phyloP scores from a whole-genome alignment of 2,329 filamentous ascomycete species.

The Pseudogymnoascus sp. region DNA sequence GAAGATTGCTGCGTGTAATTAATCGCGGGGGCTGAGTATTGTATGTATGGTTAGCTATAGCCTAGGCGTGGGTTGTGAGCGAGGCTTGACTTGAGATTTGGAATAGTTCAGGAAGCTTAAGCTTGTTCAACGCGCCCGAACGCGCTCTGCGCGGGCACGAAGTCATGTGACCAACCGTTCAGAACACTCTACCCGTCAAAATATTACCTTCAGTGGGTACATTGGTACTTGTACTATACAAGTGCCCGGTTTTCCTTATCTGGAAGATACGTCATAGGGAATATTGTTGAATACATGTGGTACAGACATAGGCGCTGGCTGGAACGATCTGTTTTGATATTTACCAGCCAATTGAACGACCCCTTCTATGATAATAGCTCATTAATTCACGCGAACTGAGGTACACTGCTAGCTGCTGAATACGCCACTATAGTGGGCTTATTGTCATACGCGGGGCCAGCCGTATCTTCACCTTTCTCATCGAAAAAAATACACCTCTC shows the following conservation, averaged over 20 bases:
- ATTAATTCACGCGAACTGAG: background rate
- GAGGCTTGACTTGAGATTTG: background rate
- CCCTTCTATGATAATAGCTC: background rate
- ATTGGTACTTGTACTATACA: slow-evolving; percentile 1
- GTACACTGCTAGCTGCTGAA: background rate
- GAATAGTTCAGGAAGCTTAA: background rate
- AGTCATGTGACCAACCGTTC: background rate
- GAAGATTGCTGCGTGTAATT: too few species aligned
- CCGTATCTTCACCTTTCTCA: background rate
- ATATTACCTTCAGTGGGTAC: background rate
- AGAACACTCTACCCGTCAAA: background rate
- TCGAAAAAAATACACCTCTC: background rate
- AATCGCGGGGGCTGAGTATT: background rate
- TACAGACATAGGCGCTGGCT: background rate
- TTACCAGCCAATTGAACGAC: slow-evolving; percentile 1
- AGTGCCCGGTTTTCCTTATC: slow-evolving; percentile 5
- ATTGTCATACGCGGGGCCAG: background rate
- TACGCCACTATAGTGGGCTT: slow-evolving; percentile 3
- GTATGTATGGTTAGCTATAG: background rate
- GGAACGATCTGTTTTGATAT: slow-evolving; percentile 3
- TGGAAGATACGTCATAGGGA: slow-evolving; percentile 3
- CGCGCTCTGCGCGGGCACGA: background rate
- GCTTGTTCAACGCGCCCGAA: background rate
- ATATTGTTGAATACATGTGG: slow-evolving; percentile 7
- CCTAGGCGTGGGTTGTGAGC: background rate